Base-by-base conservation (phyloP, 768 basidiomycete species). In the Termitomyces sp. region DNA sequence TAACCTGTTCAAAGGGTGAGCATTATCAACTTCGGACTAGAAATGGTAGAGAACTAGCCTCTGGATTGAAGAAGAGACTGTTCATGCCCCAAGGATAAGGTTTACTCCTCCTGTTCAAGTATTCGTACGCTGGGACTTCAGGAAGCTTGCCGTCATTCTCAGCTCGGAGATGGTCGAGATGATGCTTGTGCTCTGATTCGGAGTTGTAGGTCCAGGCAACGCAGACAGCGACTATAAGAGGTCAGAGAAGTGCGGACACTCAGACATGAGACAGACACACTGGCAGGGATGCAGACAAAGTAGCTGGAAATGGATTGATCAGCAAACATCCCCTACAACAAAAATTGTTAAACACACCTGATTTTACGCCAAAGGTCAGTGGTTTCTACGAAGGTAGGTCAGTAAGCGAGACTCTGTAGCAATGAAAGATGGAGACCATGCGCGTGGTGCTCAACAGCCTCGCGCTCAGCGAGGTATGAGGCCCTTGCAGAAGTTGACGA, bases 21-120 rank as follows among this genome's bases (percentile, higher is more conserved):
- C n/a, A 16, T 40, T 50, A 13, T 18, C 33, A 28, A 18, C 9
- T 26, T 38, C 41, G 18, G 28, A 41, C n/a, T 3, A 41, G 14
- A n/a, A 16, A 23, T 10, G 26, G 16, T 30, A 20, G 30, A 50
- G 46, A n/a, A 68, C 85, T 49, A 69, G 89, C 91, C 64, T 83
- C 77, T 53, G 84, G 71, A 70, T 91, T 93, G 77, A 82, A 94
- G 80, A 94, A 94, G 18, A 94, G 80, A 14, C 82, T 81, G 82
- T 94, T 94, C 66, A 64, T 72, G 26, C 92, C 92, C 92, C 92
- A 94, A 20, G 92, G 92, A 80, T 81, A 94, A 43, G 91, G 89
- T 72, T 90, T 91, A 60, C 71, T 70, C 61, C 92, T 79, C 67
- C 77, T 82, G 77, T 93, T 92, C 72, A 94, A 67, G 77, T 87